Evolutionary conservation across 1,284 basidiomycete species (phyloP), one percentile per base, ranked within the genome.

Genomic region (Irpex sp.): DNA sequence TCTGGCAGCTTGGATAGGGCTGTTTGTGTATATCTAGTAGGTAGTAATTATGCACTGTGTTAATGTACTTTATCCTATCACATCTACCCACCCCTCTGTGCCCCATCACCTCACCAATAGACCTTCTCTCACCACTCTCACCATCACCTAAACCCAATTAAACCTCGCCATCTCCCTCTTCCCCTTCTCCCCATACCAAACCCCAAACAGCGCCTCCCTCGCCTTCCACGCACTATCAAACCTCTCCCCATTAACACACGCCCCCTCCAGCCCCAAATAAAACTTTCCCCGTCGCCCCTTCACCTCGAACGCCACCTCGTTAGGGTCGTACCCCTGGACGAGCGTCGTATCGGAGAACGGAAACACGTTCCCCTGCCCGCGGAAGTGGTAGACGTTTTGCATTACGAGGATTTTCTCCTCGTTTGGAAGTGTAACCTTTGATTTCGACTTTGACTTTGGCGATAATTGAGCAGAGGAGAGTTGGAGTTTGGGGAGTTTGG

Each of bases 281-380:
- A 78, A 82, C 63, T 78, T 76, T 9, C 78, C 79, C 19, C 75
- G 68, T 60, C 75, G 70, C 17, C 76, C 79, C 49, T 72, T 63
- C 21, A 78, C 71, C 36, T 72, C 72, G 46, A 82, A 62, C 33
- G 53, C 53, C 15, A 79, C 68, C 65, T 79, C 69, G 70, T 81
- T 79, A 4, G 71, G 71, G 15, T 71, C 66, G 57, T 77, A 75
- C 15, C 77, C 78, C 15, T 73, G 70, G 15, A 68, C 62, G 9
- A 81, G 65, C 15, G 67, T 69, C 66, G 78, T 76, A 19, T 69
- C 65, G 1, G 59, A 62, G 36, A 79, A 64, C 1, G 78, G 77
- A 58, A 77, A 75, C 9, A 75, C 63, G 17, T 68, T 66, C 4
- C 79, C 80, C 54, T 75, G 75, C 11, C 63, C 67, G 54, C 66